These are phyloP conservation scores for Daldinia concentrica DNA, from an alignment of 495 filamentous ascomycete species.

Conservation along the genomic window DNA sequence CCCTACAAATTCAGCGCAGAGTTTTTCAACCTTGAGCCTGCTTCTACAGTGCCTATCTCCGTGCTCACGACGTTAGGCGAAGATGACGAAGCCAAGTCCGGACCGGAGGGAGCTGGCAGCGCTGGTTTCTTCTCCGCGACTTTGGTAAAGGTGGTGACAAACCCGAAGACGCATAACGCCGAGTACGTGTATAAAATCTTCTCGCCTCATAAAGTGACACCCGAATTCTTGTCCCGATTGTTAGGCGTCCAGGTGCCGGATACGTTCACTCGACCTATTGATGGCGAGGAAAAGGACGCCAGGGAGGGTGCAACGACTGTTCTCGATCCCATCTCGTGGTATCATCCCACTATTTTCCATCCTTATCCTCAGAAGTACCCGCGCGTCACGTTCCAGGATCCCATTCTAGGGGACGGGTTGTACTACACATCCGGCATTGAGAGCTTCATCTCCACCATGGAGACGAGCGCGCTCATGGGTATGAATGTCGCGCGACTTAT, in stretches of 20 bases:
- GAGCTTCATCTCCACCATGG: slow-evolving; percentile 96
- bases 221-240: slow-evolving; percentile 67
- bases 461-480: slow-evolving; percentile 95
- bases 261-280: slow-evolving; percentile 38
- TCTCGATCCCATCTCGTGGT: slow-evolving; percentile 75
- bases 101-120: slow-evolving; percentile 67
- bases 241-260: slow-evolving; percentile 58
- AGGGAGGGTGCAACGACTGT: slow-evolving; percentile 7
- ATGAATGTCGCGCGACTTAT: slow-evolving; percentile 90
- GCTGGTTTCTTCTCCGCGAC: slow-evolving; percentile 90
- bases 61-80: slow-evolving; percentile 85
- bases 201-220: slow-evolving; percentile 73
- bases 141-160: slow-evolving; percentile 70
- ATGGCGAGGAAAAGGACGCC: not conserved
- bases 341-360: slow-evolving; percentile 74
- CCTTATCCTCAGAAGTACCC: slow-evolving; percentile 87
- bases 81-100: slow-evolving; percentile 58
- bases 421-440: slow-evolving; percentile 97
- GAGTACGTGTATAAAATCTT: slow-evolving; percentile 98
- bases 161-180: slow-evolving; percentile 58
- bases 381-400: slow-evolving; percentile 86
- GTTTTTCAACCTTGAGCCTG: slow-evolving; percentile 71
- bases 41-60: slow-evolving; percentile 67
- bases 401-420: slow-evolving; percentile 69
- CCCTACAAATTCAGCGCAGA: slow-evolving; percentile 70